A percentile compares a stretch with the other conserved stretches of the same genome.
Conservation (phyloP, 106 monocot genomes). For the Phalaenopsis aphrodite region DNA sequence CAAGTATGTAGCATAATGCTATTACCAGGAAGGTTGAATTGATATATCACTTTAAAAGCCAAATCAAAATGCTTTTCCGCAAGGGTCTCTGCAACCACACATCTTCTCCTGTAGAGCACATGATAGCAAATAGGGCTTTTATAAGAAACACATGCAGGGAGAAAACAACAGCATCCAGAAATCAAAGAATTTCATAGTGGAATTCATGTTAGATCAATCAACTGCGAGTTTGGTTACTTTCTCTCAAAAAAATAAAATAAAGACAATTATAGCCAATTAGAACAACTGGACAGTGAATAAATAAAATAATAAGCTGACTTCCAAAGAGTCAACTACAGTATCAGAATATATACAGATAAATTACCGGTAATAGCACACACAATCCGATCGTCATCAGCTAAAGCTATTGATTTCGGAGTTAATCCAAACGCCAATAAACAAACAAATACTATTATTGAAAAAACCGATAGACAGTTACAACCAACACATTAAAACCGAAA, state of each 20-base stretch:
- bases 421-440: no score
- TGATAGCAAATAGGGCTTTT: not conserved
- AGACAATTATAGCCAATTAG: not conserved
- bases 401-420: no score
- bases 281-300: not conserved
- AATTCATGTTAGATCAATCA: not conserved
- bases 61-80: slow-evolving; percentile 96
- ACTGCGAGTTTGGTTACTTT: not conserved
- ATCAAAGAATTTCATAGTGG: not conserved
- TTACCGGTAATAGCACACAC: no score
- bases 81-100: slow-evolving; percentile 76
- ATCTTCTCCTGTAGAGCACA: slow-evolving; percentile 57
- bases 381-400: no score
- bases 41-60: slow-evolving; percentile 67
- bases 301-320: no score
- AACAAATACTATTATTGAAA: no score
- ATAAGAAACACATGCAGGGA: not conserved
- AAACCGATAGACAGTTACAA: no score
- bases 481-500: no score
- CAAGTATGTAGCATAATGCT: not conserved
- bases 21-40: slow-evolving; percentile 88
- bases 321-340: no score
- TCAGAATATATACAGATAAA: no score
- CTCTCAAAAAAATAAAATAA: not conserved
- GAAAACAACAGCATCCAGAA: not conserved